phyloP scores from a whole-genome alignment of 1,284 basidiomycete species.

The Naganishia cerealis region DNA sequence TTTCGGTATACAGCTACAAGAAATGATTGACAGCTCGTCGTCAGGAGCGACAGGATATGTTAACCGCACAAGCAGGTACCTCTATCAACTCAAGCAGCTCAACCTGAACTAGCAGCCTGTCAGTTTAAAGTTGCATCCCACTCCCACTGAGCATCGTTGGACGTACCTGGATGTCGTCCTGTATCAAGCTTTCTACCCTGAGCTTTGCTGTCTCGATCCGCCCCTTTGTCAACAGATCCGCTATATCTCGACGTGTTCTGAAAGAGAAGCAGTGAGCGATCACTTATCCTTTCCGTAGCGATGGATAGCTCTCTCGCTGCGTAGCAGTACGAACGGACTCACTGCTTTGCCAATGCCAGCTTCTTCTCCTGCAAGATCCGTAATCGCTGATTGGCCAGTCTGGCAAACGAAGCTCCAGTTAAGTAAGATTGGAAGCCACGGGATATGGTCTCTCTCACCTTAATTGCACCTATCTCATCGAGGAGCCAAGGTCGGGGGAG shows the following conservation, averaged over 20 bases:
- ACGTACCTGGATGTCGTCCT: conserved; percentile 53
- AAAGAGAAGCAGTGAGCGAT: conserved; percentile 8
- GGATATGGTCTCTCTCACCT: conserved; percentile 19
- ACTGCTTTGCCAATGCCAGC: conserved; percentile 83
- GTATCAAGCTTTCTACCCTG: conserved; percentile 51
- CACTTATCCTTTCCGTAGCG: background rate
- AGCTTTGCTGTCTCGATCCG: conserved; percentile 51
- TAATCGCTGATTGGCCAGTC: conserved; percentile 84
- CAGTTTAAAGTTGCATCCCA: background rate
- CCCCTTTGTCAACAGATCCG: conserved; percentile 52
- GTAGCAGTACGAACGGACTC: conserved; percentile 73
- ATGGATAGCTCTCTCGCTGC: conserved; percentile 59
- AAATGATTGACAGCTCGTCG: background rate
- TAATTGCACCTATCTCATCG: conserved; percentile 32
- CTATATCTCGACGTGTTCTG: conserved; percentile 51
- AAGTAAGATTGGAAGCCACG: background rate
- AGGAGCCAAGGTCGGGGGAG: background rate
- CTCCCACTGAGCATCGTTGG: background rate
- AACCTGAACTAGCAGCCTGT: conserved; percentile 46
- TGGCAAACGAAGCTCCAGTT: conserved; percentile 45
- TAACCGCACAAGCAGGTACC: conserved; percentile 38
- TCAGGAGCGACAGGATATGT: background rate
- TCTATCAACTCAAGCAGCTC: conserved; percentile 89
- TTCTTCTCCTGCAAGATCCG: conserved; percentile 90
- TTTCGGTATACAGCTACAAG: conserved; percentile 75